Evolutionary conservation across 352 stramenopile species (phyloP).

Genomic region (Phytophthora colocasiae): DNA sequence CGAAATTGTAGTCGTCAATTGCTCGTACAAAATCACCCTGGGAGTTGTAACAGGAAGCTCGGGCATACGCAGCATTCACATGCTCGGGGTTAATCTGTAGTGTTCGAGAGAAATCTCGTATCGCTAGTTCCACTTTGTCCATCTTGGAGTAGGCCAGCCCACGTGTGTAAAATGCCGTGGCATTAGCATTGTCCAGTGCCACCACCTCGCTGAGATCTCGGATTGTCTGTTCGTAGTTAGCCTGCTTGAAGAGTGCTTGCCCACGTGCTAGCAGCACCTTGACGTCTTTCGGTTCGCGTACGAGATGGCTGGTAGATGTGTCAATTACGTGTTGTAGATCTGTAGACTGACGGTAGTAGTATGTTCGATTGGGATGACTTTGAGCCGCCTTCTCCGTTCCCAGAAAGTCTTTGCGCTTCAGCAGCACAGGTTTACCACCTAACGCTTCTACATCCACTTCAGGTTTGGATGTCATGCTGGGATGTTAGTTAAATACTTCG

Average conservation of each 20-base stretch:
- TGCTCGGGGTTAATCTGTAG: slow-evolving; percentile 87
- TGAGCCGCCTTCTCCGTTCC: slow-evolving; percentile 68
- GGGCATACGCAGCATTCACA: slow-evolving; percentile 88
- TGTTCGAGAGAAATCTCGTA: slow-evolving; percentile 78
- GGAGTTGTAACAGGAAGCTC: slow-evolving; percentile 88
- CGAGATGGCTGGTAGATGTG: slow-evolving; percentile 72
- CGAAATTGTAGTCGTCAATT: slow-evolving; percentile 93
- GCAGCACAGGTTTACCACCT: slow-evolving; percentile 40
- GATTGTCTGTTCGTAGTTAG: slow-evolving; percentile 59
- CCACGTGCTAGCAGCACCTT: slow-evolving; percentile 80
- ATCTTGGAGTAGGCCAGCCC: slow-evolving; percentile 78
- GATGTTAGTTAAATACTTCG: neutral
- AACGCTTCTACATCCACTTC: slow-evolving; percentile 39
- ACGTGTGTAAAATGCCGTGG: slow-evolving; percentile 72
- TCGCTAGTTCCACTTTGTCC: slow-evolving; percentile 73
- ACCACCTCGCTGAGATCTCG: slow-evolving; percentile 61
- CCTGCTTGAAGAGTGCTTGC: slow-evolving; percentile 83
- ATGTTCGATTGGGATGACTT: slow-evolving; percentile 72
- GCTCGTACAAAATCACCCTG: slow-evolving; percentile 85
- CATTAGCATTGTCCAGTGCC: slow-evolving; percentile 53
- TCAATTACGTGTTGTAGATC: slow-evolving; percentile 84
- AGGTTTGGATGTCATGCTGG: slow-evolving; percentile 44
- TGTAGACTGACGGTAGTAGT: slow-evolving; percentile 77
- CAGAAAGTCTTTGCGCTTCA: slow-evolving; percentile 88
- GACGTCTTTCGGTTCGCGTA: slow-evolving; percentile 57